These are phyloP conservation scores for Fusarium sulawesiense DNA, from an alignment of 2,329 filamentous ascomycete species.

Conservation along the genomic window DNA sequence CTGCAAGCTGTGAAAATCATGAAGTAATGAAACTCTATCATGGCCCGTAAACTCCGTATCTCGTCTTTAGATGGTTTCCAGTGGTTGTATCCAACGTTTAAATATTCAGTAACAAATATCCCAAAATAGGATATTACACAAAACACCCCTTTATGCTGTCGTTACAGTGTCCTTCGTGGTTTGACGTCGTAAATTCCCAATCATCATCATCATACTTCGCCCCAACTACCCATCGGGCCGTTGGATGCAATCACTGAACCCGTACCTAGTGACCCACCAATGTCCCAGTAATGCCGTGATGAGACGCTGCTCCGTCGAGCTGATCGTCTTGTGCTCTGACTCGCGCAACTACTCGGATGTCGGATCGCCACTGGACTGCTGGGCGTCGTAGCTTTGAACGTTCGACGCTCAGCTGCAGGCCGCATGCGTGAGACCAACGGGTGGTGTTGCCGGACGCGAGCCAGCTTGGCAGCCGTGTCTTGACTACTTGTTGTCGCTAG, in stretches of 20 bases:
- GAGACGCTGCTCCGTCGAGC: constrained; percentile 75
- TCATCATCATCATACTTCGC: constrained; percentile 67
- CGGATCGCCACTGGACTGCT: constrained; percentile 60
- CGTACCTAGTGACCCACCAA: constrained; percentile 83
- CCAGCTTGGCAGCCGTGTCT: constrained; percentile 79
- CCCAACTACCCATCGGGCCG: constrained; percentile 81
- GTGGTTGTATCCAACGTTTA: constrained; percentile 34
- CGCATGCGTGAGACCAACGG: constrained; percentile 76
- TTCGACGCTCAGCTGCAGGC: constrained; percentile 62
- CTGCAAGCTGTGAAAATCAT: constrained; percentile 8
- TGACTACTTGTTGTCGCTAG: constrained; percentile 64
- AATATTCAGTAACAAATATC: constrained; percentile 11
- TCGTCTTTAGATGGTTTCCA: constrained; percentile 29
- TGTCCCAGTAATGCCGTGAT: constrained; percentile 91
- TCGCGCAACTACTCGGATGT: constrained; percentile 79
- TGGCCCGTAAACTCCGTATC: constrained; percentile 23
- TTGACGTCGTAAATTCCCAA: constrained; percentile 13
- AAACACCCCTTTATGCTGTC: constrained; percentile 27
- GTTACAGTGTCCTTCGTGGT: constrained; percentile 15
- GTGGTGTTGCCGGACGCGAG: constrained; percentile 88
- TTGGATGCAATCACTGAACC: constrained; percentile 75
- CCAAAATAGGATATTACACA: constrained; percentile 12
- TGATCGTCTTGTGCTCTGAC: constrained; percentile 84
- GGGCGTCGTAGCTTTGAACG: constrained; percentile 66
- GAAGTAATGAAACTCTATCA: constrained; percentile 28